Percentiles rank a stretch among this genome's conserved stretches.
phyloP scores from a whole-genome alignment of 495 filamentous ascomycete genomes.

The Aspergillus indologenus region DNA sequence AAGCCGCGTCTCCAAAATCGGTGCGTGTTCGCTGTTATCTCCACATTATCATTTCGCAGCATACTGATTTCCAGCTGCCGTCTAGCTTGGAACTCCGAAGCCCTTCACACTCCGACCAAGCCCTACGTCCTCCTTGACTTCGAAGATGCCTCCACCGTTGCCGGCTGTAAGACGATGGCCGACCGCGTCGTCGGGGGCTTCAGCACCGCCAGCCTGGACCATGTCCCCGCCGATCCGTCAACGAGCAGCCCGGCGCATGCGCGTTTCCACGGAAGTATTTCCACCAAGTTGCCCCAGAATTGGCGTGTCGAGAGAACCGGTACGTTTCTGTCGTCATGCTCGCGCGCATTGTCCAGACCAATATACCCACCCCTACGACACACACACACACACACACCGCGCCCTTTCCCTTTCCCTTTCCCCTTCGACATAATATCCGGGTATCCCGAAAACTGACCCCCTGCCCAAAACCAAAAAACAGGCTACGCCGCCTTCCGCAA shows the following conservation, averaged over 20 bases:
- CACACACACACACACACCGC: slow-evolving; percentile 17
- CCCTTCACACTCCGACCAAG: slow-evolving; percentile 45
- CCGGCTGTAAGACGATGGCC: slow-evolving; percentile 76
- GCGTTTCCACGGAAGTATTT: slow-evolving; percentile 84
- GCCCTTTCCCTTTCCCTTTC: too few species aligned
- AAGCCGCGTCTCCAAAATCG: slow-evolving; percentile 54
- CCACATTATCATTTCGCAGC: background rate
- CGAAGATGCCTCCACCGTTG: slow-evolving; percentile 57
- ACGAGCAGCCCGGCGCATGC: slow-evolving; percentile 54
- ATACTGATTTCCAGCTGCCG: slow-evolving; percentile 6
- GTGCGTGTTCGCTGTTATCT: slow-evolving; percentile 34
- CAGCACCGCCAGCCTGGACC: slow-evolving; percentile 70
- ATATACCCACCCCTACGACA: too few species aligned
- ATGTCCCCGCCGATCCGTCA: slow-evolving; percentile 48
- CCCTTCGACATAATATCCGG: too few species aligned
- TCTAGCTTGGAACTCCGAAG: slow-evolving; percentile 50
- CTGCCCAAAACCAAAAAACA: slow-evolving; percentile 24
- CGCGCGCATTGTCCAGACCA: too few species aligned
- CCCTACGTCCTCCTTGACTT: slow-evolving; percentile 54
- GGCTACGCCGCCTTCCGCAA: slow-evolving; percentile 93
- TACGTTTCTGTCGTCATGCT: slow-evolving; percentile 53
- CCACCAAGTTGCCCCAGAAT: slow-evolving; percentile 65
- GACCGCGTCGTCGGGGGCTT: slow-evolving; percentile 84
- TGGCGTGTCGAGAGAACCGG: slow-evolving; percentile 57
- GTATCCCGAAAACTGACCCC: too few species aligned